phyloP scores from a whole-genome alignment of 768 basidiomycete genomes.

The Cyathus striatus region DNA sequence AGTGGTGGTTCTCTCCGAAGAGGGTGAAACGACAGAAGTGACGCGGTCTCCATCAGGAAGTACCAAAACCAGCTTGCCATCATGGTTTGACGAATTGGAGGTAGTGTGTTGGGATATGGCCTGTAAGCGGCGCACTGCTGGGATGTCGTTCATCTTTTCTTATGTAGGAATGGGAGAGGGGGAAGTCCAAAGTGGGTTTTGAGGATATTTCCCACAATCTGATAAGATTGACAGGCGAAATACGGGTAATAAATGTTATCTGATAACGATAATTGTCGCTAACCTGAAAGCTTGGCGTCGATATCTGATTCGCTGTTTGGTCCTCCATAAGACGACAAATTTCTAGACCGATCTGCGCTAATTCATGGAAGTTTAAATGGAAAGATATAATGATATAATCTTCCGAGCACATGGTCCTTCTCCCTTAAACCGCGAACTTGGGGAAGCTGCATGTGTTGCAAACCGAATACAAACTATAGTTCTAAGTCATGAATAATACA shows the following conservation, averaged over 20 bases:
- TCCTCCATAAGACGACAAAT: no score
- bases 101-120: constrained; percentile 16
- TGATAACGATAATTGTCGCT: background rate
- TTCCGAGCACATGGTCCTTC: no score
- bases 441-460: no score
- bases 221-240: background rate
- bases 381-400: no score
- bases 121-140: constrained; percentile 13
- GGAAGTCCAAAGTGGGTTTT: no score
- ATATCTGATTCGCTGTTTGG: no score
- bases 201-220: background rate
- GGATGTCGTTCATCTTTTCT: background rate
- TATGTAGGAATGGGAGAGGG: no score
- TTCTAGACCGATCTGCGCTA: no score
- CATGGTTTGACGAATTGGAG: constrained; percentile 3
- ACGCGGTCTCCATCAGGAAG: constrained; percentile 22
- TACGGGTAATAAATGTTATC: background rate
- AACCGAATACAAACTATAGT: no score
- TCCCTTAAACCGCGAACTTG: no score
- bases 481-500: no score
- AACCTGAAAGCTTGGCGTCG: background rate
- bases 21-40: constrained; percentile 6
- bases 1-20: constrained; percentile 8
- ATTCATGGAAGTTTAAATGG: no score
- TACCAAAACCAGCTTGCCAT: constrained; percentile 15